phyloP scores from a whole-genome alignment of 2,329 filamentous ascomycete genomes.

The Rosellinia necatrix region DNA sequence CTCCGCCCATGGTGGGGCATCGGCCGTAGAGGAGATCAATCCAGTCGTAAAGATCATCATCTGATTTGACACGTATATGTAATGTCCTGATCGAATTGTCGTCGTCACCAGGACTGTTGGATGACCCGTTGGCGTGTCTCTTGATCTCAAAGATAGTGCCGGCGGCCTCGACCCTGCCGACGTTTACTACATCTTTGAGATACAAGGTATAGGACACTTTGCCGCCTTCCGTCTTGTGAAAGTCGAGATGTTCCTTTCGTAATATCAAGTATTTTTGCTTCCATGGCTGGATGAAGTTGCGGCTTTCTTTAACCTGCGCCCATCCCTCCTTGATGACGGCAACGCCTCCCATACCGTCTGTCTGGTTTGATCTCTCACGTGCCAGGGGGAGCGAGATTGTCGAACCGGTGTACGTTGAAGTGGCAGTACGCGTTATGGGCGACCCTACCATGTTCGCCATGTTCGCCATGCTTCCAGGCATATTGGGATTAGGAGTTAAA shows the following conservation, averaged over 20 bases:
- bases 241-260: conserved; percentile 90
- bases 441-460: conserved; percentile 81
- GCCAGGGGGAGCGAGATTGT: conserved; percentile 74
- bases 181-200: conserved; percentile 85
- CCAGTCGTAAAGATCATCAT: conserved; percentile 98
- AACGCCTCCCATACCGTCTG: conserved; percentile 68
- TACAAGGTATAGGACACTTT: conserved; percentile 86
- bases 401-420: conserved; percentile 71
- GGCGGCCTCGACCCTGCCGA: conserved; percentile 87
- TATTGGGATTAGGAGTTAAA: conserved; percentile 75
- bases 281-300: conserved; percentile 82
- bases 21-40: conserved; percentile 97
- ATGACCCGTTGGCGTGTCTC: conserved; percentile 69
- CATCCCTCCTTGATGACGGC: conserved; percentile 80
- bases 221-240: conserved; percentile 87
- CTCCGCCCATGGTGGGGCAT: conserved; percentile 95
- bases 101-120: conserved; percentile 74
- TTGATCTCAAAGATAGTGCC: conserved; percentile 95
- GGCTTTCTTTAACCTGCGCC: conserved; percentile 88
- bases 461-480: conserved; percentile 80
- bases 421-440: conserved; percentile 67
- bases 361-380: conserved; percentile 62
- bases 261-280: conserved; percentile 91
- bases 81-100: conserved; percentile 83
- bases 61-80: conserved; percentile 90